Evolutionary conservation across 2,329 filamentous ascomycete genomes (phyloP).

Genomic region (Dactylellina sp.): DNA sequence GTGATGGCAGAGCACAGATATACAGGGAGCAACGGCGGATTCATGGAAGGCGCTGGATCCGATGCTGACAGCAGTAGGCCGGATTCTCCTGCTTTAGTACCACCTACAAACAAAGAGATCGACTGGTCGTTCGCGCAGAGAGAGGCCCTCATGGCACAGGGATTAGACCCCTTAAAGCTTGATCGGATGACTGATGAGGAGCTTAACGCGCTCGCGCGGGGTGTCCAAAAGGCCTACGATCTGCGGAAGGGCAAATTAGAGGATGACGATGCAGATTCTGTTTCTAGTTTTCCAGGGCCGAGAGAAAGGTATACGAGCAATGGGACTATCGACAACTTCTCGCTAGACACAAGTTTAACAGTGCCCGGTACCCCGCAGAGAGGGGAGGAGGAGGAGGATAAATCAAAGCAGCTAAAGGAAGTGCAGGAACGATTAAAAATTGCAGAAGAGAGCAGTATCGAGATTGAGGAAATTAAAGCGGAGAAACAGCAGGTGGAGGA

Average conservation of each 20-base stretch:
- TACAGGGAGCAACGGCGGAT: constrained; percentile 72
- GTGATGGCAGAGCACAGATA: constrained; percentile 63
- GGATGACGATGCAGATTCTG: constrained; percentile 90
- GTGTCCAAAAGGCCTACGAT: constrained; percentile 86
- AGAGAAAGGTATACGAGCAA: constrained; percentile 96
- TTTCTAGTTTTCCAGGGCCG: constrained; percentile 80
- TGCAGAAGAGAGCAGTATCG: constrained; percentile 79
- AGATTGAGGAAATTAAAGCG: constrained; percentile 83
- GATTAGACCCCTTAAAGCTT: constrained; percentile 89
- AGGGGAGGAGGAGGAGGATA: constrained; percentile 78
- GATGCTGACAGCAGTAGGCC: constrained; percentile 82
- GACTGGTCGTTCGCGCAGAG: constrained; percentile 95
- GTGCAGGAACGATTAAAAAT: constrained; percentile 81
- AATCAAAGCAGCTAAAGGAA: constrained; percentile 79
- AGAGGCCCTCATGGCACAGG: constrained; percentile 81
- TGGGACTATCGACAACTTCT: constrained; percentile 95
- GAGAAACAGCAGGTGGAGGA: constrained; percentile 90
- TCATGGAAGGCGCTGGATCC: constrained; percentile 66
- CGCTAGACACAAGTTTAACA: constrained; percentile 90
- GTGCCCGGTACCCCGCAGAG: constrained; percentile 92
- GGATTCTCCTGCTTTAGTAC: constrained; percentile 79
- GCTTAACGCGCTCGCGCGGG: constrained; percentile 90
- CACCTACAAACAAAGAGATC: constrained; percentile 77
- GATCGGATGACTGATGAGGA: constrained; percentile 91
- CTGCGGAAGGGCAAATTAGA: constrained; percentile 76